Evolutionary conservation across 2,329 filamentous ascomycete genomes (phyloP), one percentile per base, ranked within the genome.

Genomic region (Aspergillus sp.): DNA sequence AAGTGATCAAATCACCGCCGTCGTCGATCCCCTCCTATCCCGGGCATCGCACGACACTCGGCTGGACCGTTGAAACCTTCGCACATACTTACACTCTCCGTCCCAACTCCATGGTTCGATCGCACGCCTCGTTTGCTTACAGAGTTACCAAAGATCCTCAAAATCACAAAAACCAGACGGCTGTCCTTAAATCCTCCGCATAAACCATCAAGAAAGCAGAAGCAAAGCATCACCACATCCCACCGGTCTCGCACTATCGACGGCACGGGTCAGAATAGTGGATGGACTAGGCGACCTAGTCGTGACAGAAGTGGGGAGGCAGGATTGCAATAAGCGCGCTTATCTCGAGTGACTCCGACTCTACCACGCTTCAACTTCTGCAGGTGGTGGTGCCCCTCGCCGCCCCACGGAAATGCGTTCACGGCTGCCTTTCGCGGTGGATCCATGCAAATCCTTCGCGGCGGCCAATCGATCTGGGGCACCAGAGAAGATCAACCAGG

Each of bases 231-330:
- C 13, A 32, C 29, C 7, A 32, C 9, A 42, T 41, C 34, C 21
- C 44, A 47, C 49, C 44, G 38, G 46, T 25, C 38, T 42, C 19
- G 17, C 36, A 42, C 38, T 47, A 47, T 47, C 38, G 45, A 47
- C 45, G 14, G 32, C 29, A 29, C 45, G 14, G 16, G 13, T 25
- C 13, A 36, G 45, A 51, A 51, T 51, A 51, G 49, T 38, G 49
- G 21, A 5, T 20, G 14, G 17, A 21, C 49, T 51, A 51, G 34
- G 17, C 43, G 9, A 16, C 21, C 44, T 52, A 52, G 49, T 31
- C 38, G 40, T 52, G 44, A 52, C 49, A 44, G 49, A 43, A 52
- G 49, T 52, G 49, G 49, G 21, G 49, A 42, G 21, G 32, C 5
- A 13, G 6, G 34, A 38, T 38, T 38, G 34, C 34, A 38, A 17